These are phyloP conservation scores for Rhodotorula kratochvilovae DNA, from an alignment of 768 basidiomycete genomes.

Conservation along the genomic window DNA sequence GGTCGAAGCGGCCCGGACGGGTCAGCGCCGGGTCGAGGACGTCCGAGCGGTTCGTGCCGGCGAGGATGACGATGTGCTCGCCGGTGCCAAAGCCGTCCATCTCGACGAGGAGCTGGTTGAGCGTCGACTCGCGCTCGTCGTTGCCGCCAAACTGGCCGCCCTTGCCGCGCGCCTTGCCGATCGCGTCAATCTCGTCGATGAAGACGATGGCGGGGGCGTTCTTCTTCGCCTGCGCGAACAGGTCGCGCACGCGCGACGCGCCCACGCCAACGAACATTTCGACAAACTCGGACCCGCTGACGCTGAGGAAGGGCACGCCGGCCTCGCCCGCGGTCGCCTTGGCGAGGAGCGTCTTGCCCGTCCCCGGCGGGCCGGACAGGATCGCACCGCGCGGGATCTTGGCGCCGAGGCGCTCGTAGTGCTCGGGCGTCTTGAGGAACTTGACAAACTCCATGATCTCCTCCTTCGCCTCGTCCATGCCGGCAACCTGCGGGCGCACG, in stretches of 20 bases:
- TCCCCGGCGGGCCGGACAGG: slow-evolving; percentile 91
- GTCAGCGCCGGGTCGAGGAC: slow-evolving; percentile 91
- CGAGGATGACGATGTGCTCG: slow-evolving; percentile 91
- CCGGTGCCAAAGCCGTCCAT: slow-evolving; percentile 99
- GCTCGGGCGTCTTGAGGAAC: slow-evolving; percentile 89
- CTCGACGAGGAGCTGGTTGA: slow-evolving; percentile 95
- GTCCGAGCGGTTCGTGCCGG: slow-evolving; percentile 94
- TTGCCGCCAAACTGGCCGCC: slow-evolving; percentile 80
- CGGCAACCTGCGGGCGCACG: slow-evolving; percentile 61
- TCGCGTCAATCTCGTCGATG: slow-evolving; percentile 98
- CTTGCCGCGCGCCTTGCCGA: slow-evolving; percentile 85
- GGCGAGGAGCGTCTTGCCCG: slow-evolving; percentile 94
- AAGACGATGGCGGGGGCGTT: slow-evolving; percentile 98
- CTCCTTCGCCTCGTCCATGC: slow-evolving; percentile 99
- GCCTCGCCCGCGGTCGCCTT: slow-evolving; percentile 99
- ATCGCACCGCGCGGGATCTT: slow-evolving; percentile 96
- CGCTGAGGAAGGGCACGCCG: slow-evolving; percentile 93
- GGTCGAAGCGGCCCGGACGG: slow-evolving; percentile 95
- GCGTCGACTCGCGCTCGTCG: slow-evolving; percentile 93
- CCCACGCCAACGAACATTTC: slow-evolving; percentile 99
- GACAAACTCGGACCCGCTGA: slow-evolving; percentile 97
- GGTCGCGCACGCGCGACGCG: slow-evolving; percentile 90
- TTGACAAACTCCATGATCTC: slow-evolving; percentile 99
- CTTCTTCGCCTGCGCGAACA: slow-evolving; percentile 96
- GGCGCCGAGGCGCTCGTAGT: slow-evolving; percentile 92